Conservation (phyloP, 2,329 filamentous ascomycete genomes). For the Colletotrichum tofieldiae region DNA sequence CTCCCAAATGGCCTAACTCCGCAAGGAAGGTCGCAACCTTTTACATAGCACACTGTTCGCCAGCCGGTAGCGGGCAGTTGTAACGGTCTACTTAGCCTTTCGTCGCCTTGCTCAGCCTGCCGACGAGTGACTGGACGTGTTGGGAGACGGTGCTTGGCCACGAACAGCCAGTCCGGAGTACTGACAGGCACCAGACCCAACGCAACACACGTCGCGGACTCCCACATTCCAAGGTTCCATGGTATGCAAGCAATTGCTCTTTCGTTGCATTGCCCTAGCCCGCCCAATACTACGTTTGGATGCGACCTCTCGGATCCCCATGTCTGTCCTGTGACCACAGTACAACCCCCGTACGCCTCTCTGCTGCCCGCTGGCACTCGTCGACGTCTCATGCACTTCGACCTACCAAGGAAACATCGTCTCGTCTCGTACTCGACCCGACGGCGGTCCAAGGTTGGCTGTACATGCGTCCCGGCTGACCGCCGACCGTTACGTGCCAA, state of each 20-base stretch:
- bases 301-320: constrained; percentile 28
- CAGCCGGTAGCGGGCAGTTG: constrained; percentile 25
- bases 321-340: constrained; percentile 3
- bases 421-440: constrained; percentile 28
- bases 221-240: neutral
- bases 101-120: neutral
- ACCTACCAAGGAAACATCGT: constrained; percentile 24
- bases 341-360: constrained; percentile 2
- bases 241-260: constrained; percentile 22
- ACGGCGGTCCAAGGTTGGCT: neutral
- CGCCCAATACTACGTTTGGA: constrained; percentile 21
- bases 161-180: constrained; percentile 5
- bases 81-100: neutral
- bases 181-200: neutral
- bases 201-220: constrained; percentile 12
- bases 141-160: neutral
- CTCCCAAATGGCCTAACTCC: constrained; percentile 1
- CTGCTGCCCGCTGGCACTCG: constrained; percentile 6
- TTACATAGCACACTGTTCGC: constrained; percentile 16
- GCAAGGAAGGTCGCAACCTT: neutral
- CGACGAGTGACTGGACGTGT: neutral
- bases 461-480: constrained; percentile 1
- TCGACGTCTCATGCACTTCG: constrained; percentile 6
- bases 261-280: constrained; percentile 25
- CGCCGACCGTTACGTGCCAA: constrained; percentile 6